Evolutionary conservation across 2,329 filamentous ascomycete genomes (phyloP).

Genomic region (Atkinsonella texensis): DNA sequence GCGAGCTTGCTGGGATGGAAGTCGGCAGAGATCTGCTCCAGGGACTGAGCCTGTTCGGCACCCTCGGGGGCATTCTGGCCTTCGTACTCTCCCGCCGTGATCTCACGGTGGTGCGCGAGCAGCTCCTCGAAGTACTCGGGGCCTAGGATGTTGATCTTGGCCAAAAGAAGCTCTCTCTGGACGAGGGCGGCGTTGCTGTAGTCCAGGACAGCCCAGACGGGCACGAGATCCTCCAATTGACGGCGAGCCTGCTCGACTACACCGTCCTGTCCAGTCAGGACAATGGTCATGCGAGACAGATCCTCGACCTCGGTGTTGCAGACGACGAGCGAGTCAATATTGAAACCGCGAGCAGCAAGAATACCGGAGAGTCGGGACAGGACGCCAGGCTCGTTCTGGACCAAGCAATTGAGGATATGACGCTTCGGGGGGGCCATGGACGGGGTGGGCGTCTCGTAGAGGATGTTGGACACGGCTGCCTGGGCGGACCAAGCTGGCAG

Average conservation of each 20-base stretch:
- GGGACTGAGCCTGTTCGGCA: conserved; percentile 24
- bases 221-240: conserved; percentile 91
- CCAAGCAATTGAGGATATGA: conserved; percentile 94
- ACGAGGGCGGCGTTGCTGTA: conserved; percentile 89
- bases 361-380: conserved; percentile 94
- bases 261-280: conserved; percentile 88
- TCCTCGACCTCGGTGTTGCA: conserved; percentile 97
- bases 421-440: conserved; percentile 77
- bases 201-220: conserved; percentile 95
- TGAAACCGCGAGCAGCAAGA: conserved; percentile 90
- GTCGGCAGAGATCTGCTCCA: conserved; percentile 45
- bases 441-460: conserved; percentile 91
- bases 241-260: conserved; percentile 94
- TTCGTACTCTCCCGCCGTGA: conserved; percentile 39
- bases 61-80: conserved; percentile 31
- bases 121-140: conserved; percentile 98
- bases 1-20: conserved; percentile 86
- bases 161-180: conserved; percentile 86
- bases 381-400: conserved; percentile 97
- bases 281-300: conserved; percentile 96
- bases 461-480: conserved; percentile 91
- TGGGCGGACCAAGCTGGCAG: conserved; percentile 78
- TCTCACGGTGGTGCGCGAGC: conserved; percentile 88
- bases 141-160: conserved; percentile 92
- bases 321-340: conserved; percentile 96